These are phyloP conservation scores for Colletotrichum endophyticum DNA, from an alignment of 2,329 filamentous ascomycete species.

Conservation along the genomic window DNA sequence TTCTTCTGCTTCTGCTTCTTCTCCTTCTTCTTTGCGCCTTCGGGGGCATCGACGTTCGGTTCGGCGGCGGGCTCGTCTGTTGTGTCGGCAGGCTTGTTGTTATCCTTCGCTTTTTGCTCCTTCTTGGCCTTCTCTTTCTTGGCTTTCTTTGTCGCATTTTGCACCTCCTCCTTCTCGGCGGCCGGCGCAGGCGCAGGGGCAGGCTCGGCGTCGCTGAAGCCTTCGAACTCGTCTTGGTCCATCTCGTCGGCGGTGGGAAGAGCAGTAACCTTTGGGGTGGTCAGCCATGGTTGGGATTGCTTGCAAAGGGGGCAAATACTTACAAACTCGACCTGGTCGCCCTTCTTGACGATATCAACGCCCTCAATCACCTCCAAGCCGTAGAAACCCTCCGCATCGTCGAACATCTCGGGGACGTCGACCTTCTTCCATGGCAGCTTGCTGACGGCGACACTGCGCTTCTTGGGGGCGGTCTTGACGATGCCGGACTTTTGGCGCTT, in stretches of 20 bases:
- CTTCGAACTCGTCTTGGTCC: constrained; percentile 63
- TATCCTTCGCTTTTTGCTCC: constrained; percentile 30
- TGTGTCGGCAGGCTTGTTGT: constrained; percentile 4
- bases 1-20: constrained; percentile 33
- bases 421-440: constrained; percentile 62
- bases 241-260: constrained; percentile 13
- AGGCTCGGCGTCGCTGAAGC: constrained; percentile 61
- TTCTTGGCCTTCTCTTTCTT: constrained; percentile 30
- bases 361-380: constrained; percentile 91
- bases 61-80: not conserved
- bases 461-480: constrained; percentile 26
- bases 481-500: constrained; percentile 20
- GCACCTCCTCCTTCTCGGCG: constrained; percentile 28
- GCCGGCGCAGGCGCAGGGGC: constrained; percentile 10
- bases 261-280: not conserved
- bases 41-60: constrained; percentile 16
- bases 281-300: not conserved
- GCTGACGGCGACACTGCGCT: constrained; percentile 47
- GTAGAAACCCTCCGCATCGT: constrained; percentile 93
- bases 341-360: constrained; percentile 80
- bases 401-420: constrained; percentile 76
- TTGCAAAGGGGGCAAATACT: constrained; percentile 1
- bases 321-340: constrained; percentile 63
- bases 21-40: constrained; percentile 27
- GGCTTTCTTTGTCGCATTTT: constrained; percentile 31